Evolutionary conservation across 2,329 filamentous ascomycete species (phyloP), one percentile per base, ranked within the genome.

Genomic region (Sporothrix humicola): DNA sequence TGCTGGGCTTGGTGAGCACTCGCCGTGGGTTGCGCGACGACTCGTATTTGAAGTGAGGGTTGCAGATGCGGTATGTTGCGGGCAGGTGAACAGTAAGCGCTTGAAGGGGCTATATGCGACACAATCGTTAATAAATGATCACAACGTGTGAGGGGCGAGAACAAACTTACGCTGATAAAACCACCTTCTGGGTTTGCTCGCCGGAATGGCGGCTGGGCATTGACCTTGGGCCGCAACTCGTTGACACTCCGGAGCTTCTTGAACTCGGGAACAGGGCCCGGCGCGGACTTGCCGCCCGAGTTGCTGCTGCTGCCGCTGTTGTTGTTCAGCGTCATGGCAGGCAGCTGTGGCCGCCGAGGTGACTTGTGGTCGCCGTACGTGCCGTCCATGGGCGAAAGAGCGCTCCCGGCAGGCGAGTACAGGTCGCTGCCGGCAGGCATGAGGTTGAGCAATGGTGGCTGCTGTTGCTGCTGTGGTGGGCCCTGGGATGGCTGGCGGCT

Each of bases 31-130:
- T 99, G 77, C 96, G 90, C 72, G 96, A 98, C 17, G 96, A 98
- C 81, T 99, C 96, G 84, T 99, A 99, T 85, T 99, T 98, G 87
- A 99, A 99, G 79, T 89, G 91, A 2, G 95, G 95, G 81, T 99
- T 99, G 86, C 96, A 99, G 82, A 99, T 98, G 78, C 96, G 92
- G 84, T 99, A 99, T 1, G 96, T 98, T 5, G 95, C 92, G 17
- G 96, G 95, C 23, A 99, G 87, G 79, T 98, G 95, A 56, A 93
- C 92, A 1, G 96, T 99, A 75, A 99, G 87, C 66, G 96, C 95
- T 91, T 98, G 95, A 69, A 99, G 87, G 68, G 96, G 96, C 94
- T 97, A 69, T 54, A 4, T 69, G 17, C 6, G 15, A 71, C 42
- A 7, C 8, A 20, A 15, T 54, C 13, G 15, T 76, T 58, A 74